Base-by-base conservation (phyloP, 306 rosid genomes). In the Malus asiatica region DNA sequence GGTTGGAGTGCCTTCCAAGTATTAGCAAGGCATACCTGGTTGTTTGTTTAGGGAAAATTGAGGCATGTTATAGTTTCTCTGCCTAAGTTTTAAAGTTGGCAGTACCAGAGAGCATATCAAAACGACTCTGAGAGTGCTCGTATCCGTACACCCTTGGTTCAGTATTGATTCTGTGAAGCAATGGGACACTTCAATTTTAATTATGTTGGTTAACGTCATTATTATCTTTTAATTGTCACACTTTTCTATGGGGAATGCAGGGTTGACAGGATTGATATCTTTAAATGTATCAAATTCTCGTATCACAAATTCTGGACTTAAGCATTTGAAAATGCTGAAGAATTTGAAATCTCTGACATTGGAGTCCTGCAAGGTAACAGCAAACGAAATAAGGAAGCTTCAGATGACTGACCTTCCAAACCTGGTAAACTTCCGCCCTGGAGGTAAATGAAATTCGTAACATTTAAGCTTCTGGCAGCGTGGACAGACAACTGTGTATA, bases 361-460 rank as follows among this genome's bases (percentile, higher is more conserved):
- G 78, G 99, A 95, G 77, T 86, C 90, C 58, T 95, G 97, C 82
- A 88, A 87, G 88, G 97, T 95, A 70, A 84, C 96, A 22, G 90
- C 87, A 61, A 82, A 75, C 29, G 96, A 92, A 75, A 85, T 92
- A 27, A 90, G 84, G 90, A 92, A 85, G 88, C 90, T 95, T 77
- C 92, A 85, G 78, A 83, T 72, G 25, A 86, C 68, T 16, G 77
- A 92, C 86, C 97, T 95, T 68, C 97, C 92, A 1, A 84, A 95
- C 77, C 85, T 95, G 79, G 90, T 90, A 42, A 95, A 90, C 89
- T 92, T 90, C 87, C 89, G 97, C 30, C 97, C 98, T 0, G 74
- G 57, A 23, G 65, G 66, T 68, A 19, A 27, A 58, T 27, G 38
- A 27, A 71, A 63, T 22, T 32, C 22, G 25, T 6, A 18, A 60